These are phyloP conservation scores for Andrographis paniculata DNA, from an alignment of 305 asterid genomes.

Conservation along the genomic window DNA sequence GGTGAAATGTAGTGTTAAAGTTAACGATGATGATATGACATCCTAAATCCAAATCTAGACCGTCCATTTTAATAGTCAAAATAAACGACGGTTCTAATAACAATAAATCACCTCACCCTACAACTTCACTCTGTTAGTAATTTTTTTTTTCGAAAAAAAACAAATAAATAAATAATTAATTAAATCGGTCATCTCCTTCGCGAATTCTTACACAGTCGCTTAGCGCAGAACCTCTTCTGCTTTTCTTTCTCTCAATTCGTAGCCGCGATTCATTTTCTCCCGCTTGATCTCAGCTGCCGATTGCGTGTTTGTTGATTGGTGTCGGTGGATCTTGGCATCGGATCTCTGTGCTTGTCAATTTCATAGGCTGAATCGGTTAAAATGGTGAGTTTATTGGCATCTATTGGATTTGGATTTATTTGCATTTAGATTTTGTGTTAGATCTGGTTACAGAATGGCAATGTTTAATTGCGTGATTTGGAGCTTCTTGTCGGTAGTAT, in stretches of 20 bases:
- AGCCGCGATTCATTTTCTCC: conserved; percentile 22
- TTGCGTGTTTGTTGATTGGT: conserved; percentile 26
- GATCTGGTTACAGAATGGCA: conserved; percentile 24
- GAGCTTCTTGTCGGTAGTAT: conserved; percentile 8
- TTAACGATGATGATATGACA: not conserved
- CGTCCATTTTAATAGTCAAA: conserved; percentile 12
- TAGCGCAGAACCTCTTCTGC: conserved; percentile 34
- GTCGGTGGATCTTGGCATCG: conserved; percentile 38
- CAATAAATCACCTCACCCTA: conserved; percentile 10
- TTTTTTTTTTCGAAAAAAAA: too few species aligned
- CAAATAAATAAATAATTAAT: not conserved
- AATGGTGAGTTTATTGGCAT: conserved; percentile 59
- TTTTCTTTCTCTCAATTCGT: conserved; percentile 20
- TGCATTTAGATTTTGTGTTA: conserved; percentile 20
- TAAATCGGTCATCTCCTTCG: conserved; percentile 12
- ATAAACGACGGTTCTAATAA: conserved; percentile 21
- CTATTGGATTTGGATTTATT: conserved; percentile 17
- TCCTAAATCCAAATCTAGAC: conserved; percentile 14
- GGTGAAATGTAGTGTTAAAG: too few species aligned
- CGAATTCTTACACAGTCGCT: conserved; percentile 18
- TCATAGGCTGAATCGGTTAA: conserved; percentile 22
- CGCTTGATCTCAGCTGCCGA: conserved; percentile 36
- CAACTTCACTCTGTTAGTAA: not conserved
- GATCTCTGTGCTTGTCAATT: conserved; percentile 32
- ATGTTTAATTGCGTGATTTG: conserved; percentile 14